A percentile compares a stretch with the other conserved stretches of the same genome.
Evolutionary conservation across 345 rosid species (phyloP).

Genomic region (Conringia planisiliqua): DNA sequence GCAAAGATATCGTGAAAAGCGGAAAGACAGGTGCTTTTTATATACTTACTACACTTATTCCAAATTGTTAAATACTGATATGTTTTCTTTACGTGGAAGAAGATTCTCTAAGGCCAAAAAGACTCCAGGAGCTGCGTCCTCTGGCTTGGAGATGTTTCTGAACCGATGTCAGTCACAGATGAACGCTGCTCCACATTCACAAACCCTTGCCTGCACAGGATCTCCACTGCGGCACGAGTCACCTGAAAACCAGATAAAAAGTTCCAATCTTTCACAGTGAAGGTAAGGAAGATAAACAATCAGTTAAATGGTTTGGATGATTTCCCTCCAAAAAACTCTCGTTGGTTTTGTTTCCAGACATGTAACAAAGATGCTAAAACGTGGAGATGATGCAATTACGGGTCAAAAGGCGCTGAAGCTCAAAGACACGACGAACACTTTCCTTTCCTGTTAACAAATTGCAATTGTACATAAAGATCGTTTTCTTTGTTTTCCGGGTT

Average conservation of each 20-base stretch:
- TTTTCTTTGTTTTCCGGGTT: no score
- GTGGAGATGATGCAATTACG: no score
- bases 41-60: no score
- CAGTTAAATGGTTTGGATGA: no score
- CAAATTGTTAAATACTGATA: not conserved
- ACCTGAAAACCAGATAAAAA: slow-evolving; percentile 37
- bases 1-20: slow-evolving; percentile 69
- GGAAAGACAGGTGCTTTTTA: slow-evolving; percentile 37
- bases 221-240: slow-evolving; percentile 25
- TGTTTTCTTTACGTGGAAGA: slow-evolving; percentile 34
- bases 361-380: no score
- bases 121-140: slow-evolving; percentile 35
- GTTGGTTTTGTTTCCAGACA: no score
- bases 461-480: no score
- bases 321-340: no score
- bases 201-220: slow-evolving; percentile 1
- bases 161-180: slow-evolving; percentile 42
- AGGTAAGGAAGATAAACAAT: slow-evolving; percentile 28
- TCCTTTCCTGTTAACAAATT: no score
- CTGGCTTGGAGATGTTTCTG: slow-evolving; percentile 48
- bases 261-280: slow-evolving; percentile 34
- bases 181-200: slow-evolving; percentile 41
- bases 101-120: slow-evolving; percentile 49
- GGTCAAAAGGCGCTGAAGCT: no score
- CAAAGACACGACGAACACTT: no score